Evolutionary conservation across 2,329 filamentous ascomycete genomes (phyloP).

Genomic region (Chrysoporthe cubensis): DNA sequence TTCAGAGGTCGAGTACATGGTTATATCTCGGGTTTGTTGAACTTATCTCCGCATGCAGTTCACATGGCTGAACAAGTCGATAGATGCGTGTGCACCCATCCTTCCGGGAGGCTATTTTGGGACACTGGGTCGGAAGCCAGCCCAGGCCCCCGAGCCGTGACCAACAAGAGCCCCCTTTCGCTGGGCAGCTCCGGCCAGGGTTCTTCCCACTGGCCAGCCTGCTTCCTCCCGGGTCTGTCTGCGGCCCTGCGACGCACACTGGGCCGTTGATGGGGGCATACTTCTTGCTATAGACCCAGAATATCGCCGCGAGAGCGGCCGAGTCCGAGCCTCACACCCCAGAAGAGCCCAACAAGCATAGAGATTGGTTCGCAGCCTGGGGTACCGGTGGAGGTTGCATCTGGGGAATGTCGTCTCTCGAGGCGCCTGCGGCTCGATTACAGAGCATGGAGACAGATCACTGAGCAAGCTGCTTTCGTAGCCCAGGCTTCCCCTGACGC

Average conservation of each 20-base stretch:
- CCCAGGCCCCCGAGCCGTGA: not conserved
- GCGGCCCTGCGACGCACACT: not conserved
- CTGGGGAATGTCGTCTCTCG: not conserved
- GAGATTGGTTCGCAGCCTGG: not conserved
- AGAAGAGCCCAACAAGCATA: not conserved
- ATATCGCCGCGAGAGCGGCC: slow-evolving; percentile 28
- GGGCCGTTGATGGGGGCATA: not conserved
- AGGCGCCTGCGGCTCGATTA: not conserved
- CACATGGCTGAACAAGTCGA: not conserved
- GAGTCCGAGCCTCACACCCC: slow-evolving; percentile 9
- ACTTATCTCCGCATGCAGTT: not conserved
- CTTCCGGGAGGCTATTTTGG: not conserved
- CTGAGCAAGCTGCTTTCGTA: too few relatives aligned
- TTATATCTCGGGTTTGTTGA: not conserved
- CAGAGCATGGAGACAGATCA: not conserved
- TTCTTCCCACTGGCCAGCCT: not conserved
- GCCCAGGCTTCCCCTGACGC: not conserved
- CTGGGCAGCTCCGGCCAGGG: not conserved
- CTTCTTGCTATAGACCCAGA: slow-evolving; percentile 16
- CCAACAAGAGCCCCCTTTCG: not conserved
- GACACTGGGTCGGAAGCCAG: not conserved
- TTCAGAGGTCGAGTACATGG: not conserved
- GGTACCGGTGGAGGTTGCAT: not conserved
- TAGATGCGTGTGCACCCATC: not conserved
- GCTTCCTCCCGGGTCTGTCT: slow-evolving; percentile 7